These are phyloP conservation scores for Penicillium expansum DNA, from an alignment of 2,329 filamentous ascomycete genomes.

Conservation along the genomic window DNA sequence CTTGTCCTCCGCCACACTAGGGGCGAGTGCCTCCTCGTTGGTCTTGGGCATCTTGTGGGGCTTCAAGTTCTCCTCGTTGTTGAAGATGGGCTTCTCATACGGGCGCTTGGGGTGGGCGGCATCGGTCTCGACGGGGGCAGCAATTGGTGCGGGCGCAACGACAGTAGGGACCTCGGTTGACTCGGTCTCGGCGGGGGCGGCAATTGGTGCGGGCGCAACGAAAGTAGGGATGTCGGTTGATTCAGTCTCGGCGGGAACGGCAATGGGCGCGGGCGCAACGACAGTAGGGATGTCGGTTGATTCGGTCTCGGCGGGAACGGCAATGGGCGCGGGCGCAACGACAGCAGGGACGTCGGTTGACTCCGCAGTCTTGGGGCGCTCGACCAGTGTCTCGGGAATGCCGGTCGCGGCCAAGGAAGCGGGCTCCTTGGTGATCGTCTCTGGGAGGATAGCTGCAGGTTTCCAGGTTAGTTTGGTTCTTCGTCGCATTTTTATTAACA, in stretches of 20 bases:
- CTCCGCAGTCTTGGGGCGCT: constrained; percentile 18
- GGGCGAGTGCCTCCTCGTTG: constrained; percentile 26
- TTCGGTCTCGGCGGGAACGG: constrained; percentile 16
- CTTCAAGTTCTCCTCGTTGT: constrained; percentile 29
- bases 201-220: not conserved
- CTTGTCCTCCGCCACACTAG: constrained; percentile 16
- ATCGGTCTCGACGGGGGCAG: constrained; percentile 16
- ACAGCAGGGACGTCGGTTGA: constrained; percentile 4
- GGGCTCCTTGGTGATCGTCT: constrained; percentile 21
- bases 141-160: not conserved
- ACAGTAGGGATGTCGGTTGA: constrained; percentile 4
- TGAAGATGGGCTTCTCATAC: constrained; percentile 35
- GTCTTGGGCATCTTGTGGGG: constrained; percentile 38
- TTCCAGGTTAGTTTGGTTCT: not conserved
- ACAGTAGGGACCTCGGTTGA: constrained; percentile 1
- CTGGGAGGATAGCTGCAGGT: constrained; percentile 21
- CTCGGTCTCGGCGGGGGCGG: too few species aligned
- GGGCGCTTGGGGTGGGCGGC: constrained; percentile 34
- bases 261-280: constrained; percentile 1
- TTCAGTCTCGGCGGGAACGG: not conserved
- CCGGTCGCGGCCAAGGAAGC: constrained; percentile 17
- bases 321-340: not conserved
- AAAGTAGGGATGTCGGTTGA: constrained; percentile 4
- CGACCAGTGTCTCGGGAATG: constrained; percentile 4
- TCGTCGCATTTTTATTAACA: not conserved